These are phyloP conservation scores for Apiotrichum porosum DNA, from an alignment of 1,284 basidiomycete species.

Conservation along the genomic window DNA sequence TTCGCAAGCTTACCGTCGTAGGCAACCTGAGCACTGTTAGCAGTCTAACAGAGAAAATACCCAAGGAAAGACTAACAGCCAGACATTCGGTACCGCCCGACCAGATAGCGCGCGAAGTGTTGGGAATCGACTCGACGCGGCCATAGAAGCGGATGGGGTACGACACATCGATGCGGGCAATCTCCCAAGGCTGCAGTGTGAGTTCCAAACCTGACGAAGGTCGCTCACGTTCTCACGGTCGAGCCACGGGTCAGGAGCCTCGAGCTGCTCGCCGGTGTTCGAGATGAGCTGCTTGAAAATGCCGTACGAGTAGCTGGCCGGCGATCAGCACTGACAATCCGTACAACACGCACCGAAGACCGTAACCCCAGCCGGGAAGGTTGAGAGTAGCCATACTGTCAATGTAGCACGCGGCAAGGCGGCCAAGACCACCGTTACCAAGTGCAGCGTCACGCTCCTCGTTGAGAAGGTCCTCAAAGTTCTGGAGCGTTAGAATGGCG, in stretches of 20 bases:
- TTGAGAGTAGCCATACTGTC: conserved; percentile 64
- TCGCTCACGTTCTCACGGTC: conserved; percentile 69
- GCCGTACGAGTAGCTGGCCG: conserved; percentile 68
- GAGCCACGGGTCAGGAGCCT: conserved; percentile 90
- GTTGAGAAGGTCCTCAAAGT: conserved; percentile 76
- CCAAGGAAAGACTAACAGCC: conserved; percentile 53
- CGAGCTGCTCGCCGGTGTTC: conserved; percentile 66
- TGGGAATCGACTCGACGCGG: conserved; percentile 62
- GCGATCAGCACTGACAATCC: neutral
- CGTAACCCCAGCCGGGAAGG: conserved; percentile 82
- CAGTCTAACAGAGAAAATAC: neutral
- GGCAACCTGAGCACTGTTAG: conserved; percentile 54
- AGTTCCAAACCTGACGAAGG: conserved; percentile 1
- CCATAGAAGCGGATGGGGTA: conserved; percentile 75
- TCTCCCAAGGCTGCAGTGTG: conserved; percentile 59
- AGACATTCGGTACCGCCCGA: conserved; percentile 84
- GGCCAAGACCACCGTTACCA: conserved; percentile 77
- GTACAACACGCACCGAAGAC: conserved; percentile 54
- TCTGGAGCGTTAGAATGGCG: too few species aligned
- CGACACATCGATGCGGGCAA: conserved; percentile 74
- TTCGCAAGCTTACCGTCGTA: conserved; percentile 60
- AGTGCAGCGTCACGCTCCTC: conserved; percentile 84
- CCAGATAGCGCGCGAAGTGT: conserved; percentile 65
- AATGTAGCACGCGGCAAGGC: conserved; percentile 83
- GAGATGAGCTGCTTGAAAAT: conserved; percentile 91